Evolutionary conservation across 441 rosid species (phyloP), one percentile per base, ranked within the genome.

Genomic region (Brassica hybrid): DNA sequence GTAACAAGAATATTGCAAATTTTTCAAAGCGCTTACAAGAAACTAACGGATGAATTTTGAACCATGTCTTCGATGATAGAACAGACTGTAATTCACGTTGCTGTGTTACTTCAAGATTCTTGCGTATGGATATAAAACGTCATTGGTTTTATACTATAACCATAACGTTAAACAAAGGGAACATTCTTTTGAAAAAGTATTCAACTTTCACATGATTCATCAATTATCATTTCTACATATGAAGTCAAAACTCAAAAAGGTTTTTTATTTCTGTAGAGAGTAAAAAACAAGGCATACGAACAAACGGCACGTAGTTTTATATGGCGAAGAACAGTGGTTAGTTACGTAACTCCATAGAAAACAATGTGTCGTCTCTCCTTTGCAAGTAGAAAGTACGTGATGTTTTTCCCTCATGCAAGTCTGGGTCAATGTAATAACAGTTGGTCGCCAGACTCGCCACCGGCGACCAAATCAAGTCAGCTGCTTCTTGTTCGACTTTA

Each of bases 1-100:
- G 85, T 93, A 32, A 93, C 95, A 54, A 84, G 62, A 73, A 80
- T 75, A 77, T 14, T 93, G 81, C 95, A 93, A 30, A 30, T 5
- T 30, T 30, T 30, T 6, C 34, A 30, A 81, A 81, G 76, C 68
- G 89, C 79, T 57, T 91, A 90, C 81, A 88, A 90, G 41, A 36
- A 36, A 36, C 41, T 36, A 8, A 36, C 10, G 41, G 41, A 8
- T 36, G 41, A 36, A 41, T 43, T 60, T 16, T 83, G 70, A 36
- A 11, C 59, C 36, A 63, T 63, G 4, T 4, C 10, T 65, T 65
- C 34, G 36, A 45, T 45, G 13, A 5, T 66, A 38, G 11, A 84
- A 62, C 69, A 23, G 63, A 69, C 14, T 60, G 75, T 69, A 62
- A 48, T 2, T 43, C 11, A 12, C 13, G 1, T 62, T 43, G 48